Base-by-base conservation (phyloP, 345 rosid genomes). In the Citrus medica region DNA sequence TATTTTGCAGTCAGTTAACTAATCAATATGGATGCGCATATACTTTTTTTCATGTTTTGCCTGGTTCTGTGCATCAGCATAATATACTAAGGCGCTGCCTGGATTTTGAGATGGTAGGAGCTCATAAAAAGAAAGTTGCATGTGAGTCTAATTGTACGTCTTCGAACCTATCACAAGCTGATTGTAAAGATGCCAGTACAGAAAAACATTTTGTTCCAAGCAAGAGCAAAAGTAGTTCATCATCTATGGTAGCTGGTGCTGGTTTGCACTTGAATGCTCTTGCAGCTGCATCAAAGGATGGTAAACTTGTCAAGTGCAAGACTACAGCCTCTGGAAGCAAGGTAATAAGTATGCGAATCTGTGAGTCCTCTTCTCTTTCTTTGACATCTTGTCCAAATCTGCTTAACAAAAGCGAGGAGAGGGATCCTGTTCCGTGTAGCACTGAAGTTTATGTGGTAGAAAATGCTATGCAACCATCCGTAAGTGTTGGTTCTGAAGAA, bases 221-320 rank as follows among this genome's bases (percentile, higher is more conserved):
- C 53, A 83, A 77, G 70, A 69, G 65, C 56, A 77, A 55, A 48
- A 70, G 37, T 17, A 73, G 38, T 48, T 63, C 73, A 28, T 71
- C 68, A 53, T 74, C 82, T 59, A 30, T 64, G 48, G 78, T 85
- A 60, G 83, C 72, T 53, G 82, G 85, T 6, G 80, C 82, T 79
- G 94, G 90, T 68, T 85, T 90, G 87, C 94, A 87, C 84, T 86
- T 89, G 84, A 90, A 89, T 85, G 84, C 83, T 76, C 86, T 90
- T 56, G 77, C 80, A 69, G 85, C 75, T 53, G 21, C 82, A 70
- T 78, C 85, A 69, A 76, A 56, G 74, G 84, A 77, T 48, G 75
- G 70, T 65, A 84, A 81, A 53, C 46, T 75, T 72, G 60, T 79
- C 74, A 79, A 73, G 70, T 35, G 4, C 59, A 76, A 70, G 83